A percentile compares a stretch with the other conserved stretches of the same genome.
Conservation (phyloP, 768 basidiomycete genomes). For the Lactifluus subvellereus region DNA sequence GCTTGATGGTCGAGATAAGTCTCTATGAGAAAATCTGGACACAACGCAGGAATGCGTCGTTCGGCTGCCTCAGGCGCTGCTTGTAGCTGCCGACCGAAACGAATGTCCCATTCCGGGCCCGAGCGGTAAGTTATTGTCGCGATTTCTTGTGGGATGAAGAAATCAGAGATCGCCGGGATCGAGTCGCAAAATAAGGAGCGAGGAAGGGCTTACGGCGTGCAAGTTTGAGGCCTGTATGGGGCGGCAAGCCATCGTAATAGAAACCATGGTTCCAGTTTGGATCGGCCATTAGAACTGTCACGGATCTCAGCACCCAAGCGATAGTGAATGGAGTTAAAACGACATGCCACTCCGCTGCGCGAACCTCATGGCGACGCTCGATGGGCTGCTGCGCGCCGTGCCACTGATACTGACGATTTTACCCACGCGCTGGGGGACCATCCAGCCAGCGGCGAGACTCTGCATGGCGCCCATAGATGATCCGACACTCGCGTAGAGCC, state of each 20-base stretch:
- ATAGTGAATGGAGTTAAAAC: neutral
- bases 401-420: conserved; percentile 94
- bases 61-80: conserved; percentile 28
- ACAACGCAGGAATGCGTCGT: conserved; percentile 60
- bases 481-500: conserved; percentile 90
- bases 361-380: conserved; percentile 91
- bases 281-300: conserved; percentile 95
- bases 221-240: conserved; percentile 97
- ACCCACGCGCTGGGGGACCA: conserved; percentile 81
- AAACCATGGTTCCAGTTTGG: conserved; percentile 99
- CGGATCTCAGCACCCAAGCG: neutral
- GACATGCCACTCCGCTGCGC: conserved; percentile 90
- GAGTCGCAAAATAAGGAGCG: conserved; percentile 15
- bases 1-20: conserved; percentile 94
- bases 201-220: conserved; percentile 67
- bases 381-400: conserved; percentile 86
- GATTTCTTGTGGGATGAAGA: conserved; percentile 59
- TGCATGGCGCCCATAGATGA: conserved; percentile 98
- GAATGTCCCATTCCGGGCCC: conserved; percentile 97
- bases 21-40: conserved; percentile 97
- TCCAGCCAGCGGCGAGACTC: conserved; percentile 91
- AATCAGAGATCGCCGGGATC: neutral
- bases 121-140: conserved; percentile 99
- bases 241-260: conserved; percentile 93
- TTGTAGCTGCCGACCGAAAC: conserved; percentile 82